Percentiles rank a stretch among this genome's conserved stretches.
These are phyloP conservation scores for Penicillium roqueforti DNA, from an alignment of 495 filamentous ascomycete species.

Conservation along the genomic window DNA sequence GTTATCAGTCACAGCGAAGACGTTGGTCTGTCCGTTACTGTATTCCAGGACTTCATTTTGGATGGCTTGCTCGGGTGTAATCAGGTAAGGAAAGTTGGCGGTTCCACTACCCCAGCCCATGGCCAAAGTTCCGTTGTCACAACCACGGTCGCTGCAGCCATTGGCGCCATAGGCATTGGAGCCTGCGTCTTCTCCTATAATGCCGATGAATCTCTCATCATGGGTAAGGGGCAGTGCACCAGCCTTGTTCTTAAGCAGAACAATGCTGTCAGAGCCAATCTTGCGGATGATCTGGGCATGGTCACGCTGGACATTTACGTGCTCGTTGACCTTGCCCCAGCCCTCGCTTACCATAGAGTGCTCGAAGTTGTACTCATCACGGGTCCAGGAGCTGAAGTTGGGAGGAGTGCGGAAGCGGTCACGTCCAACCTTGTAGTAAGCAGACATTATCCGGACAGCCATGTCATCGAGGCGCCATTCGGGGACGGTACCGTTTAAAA, in stretches of 20 bases:
- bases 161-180: constrained; percentile 79
- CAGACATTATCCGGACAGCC: constrained; percentile 87
- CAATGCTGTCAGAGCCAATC: constrained; percentile 70
- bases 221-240: constrained; percentile 71
- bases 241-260: constrained; percentile 82
- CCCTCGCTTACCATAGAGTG: constrained; percentile 58
- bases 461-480: constrained; percentile 92
- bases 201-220: constrained; percentile 66
- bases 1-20: constrained; percentile 75
- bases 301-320: constrained; percentile 76
- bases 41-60: constrained; percentile 58
- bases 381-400: constrained; percentile 88
- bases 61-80: constrained; percentile 83
- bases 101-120: constrained; percentile 95
- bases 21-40: constrained; percentile 45
- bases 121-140: constrained; percentile 79
- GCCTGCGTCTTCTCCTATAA: constrained; percentile 86
- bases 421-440: constrained; percentile 85
- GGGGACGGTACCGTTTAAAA: constrained; percentile 87
- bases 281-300: constrained; percentile 70
- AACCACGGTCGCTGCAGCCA: constrained; percentile 76
- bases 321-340: constrained; percentile 70
- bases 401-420: constrained; percentile 58
- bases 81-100: constrained; percentile 84
- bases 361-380: constrained; percentile 65